These are phyloP conservation scores for Silene vulgaris DNA, from an alignment of 179 eudicot genomes.

Conservation along the genomic window DNA sequence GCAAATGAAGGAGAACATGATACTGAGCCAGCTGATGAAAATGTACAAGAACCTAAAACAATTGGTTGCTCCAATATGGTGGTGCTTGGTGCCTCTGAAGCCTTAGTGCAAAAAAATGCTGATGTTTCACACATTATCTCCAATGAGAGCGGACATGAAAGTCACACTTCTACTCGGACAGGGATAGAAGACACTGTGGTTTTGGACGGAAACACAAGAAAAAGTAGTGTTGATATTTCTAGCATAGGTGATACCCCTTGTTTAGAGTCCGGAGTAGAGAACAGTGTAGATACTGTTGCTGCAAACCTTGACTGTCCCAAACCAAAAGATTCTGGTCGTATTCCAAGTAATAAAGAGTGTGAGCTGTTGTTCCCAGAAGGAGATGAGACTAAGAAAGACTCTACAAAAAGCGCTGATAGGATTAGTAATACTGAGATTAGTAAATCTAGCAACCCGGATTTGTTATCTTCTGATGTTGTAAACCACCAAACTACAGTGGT, in stretches of 20 bases:
- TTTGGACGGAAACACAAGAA: constrained; percentile 21
- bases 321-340: constrained; percentile 23
- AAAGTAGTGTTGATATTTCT: not conserved
- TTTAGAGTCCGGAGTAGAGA: constrained; percentile 20
- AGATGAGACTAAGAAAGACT: constrained; percentile 21
- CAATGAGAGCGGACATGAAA: constrained; percentile 8
- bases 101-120: constrained; percentile 18
- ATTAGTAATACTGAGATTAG: not conserved
- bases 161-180: constrained; percentile 7
- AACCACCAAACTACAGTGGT: constrained; percentile 21
- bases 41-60: constrained; percentile 25
- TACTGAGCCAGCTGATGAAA: constrained; percentile 26
- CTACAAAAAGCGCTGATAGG: constrained; percentile 18
- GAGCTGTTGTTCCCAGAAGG: constrained; percentile 20
- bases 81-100: constrained; percentile 24
- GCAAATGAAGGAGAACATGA: constrained; percentile 29
- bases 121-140: constrained; percentile 21
- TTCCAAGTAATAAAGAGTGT: constrained; percentile 14
- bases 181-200: constrained; percentile 11
- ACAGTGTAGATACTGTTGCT: constrained; percentile 21
- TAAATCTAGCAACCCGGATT: constrained; percentile 14
- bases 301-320: constrained; percentile 21
- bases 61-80: constrained; percentile 17
- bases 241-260: constrained; percentile 9
- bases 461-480: constrained; percentile 32